Evolutionary conservation across 2,329 filamentous ascomycete genomes (phyloP).

Genomic region (Biscogniauxia marginata): DNA sequence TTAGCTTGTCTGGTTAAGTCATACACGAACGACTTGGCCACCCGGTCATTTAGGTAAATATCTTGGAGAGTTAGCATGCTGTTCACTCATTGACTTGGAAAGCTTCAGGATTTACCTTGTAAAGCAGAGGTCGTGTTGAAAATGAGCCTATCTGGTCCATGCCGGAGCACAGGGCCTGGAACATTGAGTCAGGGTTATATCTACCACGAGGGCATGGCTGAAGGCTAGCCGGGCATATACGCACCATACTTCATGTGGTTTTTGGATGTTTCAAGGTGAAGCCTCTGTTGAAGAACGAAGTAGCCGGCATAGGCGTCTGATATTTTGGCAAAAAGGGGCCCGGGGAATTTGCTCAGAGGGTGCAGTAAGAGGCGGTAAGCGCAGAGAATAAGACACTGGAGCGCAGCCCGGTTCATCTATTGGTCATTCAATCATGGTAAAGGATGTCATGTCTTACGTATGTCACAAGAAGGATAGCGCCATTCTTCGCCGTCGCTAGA

Average conservation of each 20-base stretch:
- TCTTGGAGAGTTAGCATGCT: background rate
- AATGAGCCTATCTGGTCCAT: background rate
- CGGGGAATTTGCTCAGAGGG: background rate
- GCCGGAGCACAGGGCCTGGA: background rate
- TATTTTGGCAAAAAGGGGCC: background rate
- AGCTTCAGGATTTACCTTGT: background rate
- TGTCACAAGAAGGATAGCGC: too few species aligned
- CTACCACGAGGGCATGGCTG: too few species aligned
- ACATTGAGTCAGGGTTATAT: too few species aligned
- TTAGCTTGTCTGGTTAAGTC: background rate
- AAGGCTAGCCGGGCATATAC: too few species aligned
- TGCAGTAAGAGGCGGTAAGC: background rate
- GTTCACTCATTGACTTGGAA: background rate
- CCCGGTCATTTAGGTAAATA: background rate
- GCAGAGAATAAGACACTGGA: too few species aligned
- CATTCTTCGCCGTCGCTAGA: too few species aligned
- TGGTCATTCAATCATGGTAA: too few species aligned
- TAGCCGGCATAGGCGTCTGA: background rate
- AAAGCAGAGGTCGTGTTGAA: background rate
- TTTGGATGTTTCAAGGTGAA: background rate
- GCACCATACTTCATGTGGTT: constrained; percentile 8
- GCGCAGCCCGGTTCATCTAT: too few species aligned
- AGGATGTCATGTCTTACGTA: too few species aligned
- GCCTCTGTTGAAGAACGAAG: background rate
- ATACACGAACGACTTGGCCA: background rate